Percentiles rank a stretch among this genome's conserved stretches.
Evolutionary conservation across 1,284 basidiomycete genomes (phyloP).

Genomic region (Dichomitus squalens): DNA sequence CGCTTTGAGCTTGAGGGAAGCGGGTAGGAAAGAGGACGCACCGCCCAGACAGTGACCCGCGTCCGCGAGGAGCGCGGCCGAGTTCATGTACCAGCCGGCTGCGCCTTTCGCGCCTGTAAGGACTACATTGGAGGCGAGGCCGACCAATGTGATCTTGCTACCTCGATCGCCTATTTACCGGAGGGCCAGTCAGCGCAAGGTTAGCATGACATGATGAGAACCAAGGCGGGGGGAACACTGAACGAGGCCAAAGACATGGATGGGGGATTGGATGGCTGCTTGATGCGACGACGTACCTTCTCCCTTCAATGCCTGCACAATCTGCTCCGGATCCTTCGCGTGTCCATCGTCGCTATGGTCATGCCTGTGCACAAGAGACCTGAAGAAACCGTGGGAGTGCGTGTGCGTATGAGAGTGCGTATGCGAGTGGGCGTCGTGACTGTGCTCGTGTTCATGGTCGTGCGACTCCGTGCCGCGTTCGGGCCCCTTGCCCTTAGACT

Average conservation of each 20-base stretch:
- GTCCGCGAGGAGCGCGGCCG: conserved; percentile 90
- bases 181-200: too few relatives aligned
- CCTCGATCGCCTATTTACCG: conserved; percentile 71
- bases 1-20: conserved; percentile 5
- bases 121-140: conserved; percentile 84
- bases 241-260: neutral
- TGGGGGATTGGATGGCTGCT: neutral
- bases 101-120: conserved; percentile 85
- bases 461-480: conserved; percentile 11
- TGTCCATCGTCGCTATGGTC: conserved; percentile 68
- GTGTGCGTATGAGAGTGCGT: conserved; percentile 51
- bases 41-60: conserved; percentile 94
- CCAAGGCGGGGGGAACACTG: neutral
- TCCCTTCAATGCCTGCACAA: conserved; percentile 72
- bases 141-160: conserved; percentile 83
- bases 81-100: conserved; percentile 88
- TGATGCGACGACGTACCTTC: conserved; percentile 49
- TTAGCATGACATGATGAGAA: too few relatives aligned
- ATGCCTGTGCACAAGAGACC: conserved; percentile 55
- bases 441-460: conserved; percentile 24
- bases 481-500: conserved; percentile 34
- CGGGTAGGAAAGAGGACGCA: conserved; percentile 39
- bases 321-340: conserved; percentile 67
- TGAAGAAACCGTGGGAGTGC: conserved; percentile 59
- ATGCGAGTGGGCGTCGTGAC: conserved; percentile 33